Percentiles rank a stretch among this genome's conserved stretches.
These are phyloP conservation scores for Teratosphaeria zuluensis DNA, from an alignment of 2,329 filamentous ascomycete species.

Conservation along the genomic window DNA sequence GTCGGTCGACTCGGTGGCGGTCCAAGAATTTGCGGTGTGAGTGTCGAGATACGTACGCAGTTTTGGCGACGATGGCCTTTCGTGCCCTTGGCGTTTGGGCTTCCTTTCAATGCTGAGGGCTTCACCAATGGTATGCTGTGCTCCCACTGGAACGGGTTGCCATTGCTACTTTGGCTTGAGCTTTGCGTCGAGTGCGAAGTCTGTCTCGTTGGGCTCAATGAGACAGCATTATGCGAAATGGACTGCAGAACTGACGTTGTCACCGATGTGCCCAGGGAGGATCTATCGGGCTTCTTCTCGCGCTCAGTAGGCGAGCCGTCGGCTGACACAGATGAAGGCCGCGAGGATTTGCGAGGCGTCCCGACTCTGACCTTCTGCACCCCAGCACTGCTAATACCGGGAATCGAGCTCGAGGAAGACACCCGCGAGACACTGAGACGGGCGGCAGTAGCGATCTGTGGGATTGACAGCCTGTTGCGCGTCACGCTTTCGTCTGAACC, in stretches of 20 bases:
- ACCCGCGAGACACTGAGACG: slow-evolving; percentile 18
- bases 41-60: slow-evolving; percentile 35
- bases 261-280: not conserved
- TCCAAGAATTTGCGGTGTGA: slow-evolving; percentile 33
- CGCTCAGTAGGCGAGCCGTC: slow-evolving; percentile 33
- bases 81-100: slow-evolving; percentile 29
- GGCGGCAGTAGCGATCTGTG: not conserved
- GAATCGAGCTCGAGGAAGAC: slow-evolving; percentile 21
- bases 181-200: slow-evolving; percentile 30
- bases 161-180: slow-evolving; percentile 34
- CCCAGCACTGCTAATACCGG: slow-evolving; percentile 11
- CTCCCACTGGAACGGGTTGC: slow-evolving; percentile 39
- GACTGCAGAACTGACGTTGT: slow-evolving; percentile 16
- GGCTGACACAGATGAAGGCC: slow-evolving; percentile 24
- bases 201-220: slow-evolving; percentile 25
- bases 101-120: slow-evolving; percentile 36
- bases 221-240: slow-evolving; percentile 15
- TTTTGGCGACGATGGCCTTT: slow-evolving; percentile 36
- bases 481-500: slow-evolving; percentile 18
- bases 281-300: slow-evolving; percentile 8
- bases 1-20: slow-evolving; percentile 26
- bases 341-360: slow-evolving; percentile 25
- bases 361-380: slow-evolving; percentile 17
- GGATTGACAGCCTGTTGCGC: slow-evolving; percentile 1
- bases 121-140: slow-evolving; percentile 26